These are phyloP conservation scores for Hippophae tibetana DNA, from an alignment of 306 rosid genomes.

Conservation along the genomic window DNA sequence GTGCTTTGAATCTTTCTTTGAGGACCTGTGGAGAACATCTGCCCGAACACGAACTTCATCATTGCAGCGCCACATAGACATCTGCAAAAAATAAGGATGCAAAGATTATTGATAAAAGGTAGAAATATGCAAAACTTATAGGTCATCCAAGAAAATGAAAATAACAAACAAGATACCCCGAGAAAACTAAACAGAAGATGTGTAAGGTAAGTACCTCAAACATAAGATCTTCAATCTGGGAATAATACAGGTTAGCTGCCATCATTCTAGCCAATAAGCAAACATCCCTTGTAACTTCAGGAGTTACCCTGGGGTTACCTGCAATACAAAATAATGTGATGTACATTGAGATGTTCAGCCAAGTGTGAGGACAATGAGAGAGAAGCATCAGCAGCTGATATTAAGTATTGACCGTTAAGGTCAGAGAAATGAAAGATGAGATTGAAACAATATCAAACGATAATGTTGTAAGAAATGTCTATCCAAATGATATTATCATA, in stretches of 20 bases:
- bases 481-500: neutral
- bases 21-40: constrained; percentile 53
- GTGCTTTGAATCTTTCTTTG: constrained; percentile 88
- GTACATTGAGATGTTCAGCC: constrained; percentile 11
- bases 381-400: neutral
- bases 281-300: constrained; percentile 97
- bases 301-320: constrained; percentile 99
- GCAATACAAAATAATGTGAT: constrained; percentile 16
- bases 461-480: neutral
- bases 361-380: neutral
- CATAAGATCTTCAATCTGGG: constrained; percentile 97
- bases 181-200: constrained; percentile 9
- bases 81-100: constrained; percentile 32
- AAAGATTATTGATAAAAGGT: constrained; percentile 6
- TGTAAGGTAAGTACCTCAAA: constrained; percentile 58
- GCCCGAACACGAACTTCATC: constrained; percentile 85
- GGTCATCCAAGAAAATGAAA: neutral
- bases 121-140: constrained; percentile 11
- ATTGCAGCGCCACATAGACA: constrained; percentile 99
- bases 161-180: neutral
- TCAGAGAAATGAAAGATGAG: neutral
- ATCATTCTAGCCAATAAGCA: constrained; percentile 98
- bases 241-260: constrained; percentile 95
- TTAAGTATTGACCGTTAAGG: neutral
- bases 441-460: neutral